Conservation (phyloP, 1,284 basidiomycete genomes). For the Trichosporon asahii region DNA sequence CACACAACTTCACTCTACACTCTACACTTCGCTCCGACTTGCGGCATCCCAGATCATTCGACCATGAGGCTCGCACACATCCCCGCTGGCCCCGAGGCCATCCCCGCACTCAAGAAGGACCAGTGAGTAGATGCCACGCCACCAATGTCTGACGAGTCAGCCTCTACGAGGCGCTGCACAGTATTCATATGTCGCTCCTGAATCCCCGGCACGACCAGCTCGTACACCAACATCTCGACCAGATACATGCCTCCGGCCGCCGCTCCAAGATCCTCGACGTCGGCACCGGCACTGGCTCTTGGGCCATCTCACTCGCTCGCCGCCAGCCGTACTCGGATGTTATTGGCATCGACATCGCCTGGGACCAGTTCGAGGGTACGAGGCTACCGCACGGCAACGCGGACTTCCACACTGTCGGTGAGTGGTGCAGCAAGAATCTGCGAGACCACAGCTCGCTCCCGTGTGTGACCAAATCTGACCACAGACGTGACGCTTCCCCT, state of each 20-base stretch:
- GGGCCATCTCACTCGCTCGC: slow-evolving; percentile 35
- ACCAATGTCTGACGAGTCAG: not conserved
- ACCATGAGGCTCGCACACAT: not conserved
- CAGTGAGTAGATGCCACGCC: not conserved
- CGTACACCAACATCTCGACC: slow-evolving; percentile 30
- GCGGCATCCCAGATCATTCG: not conserved
- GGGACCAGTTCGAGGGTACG: slow-evolving; percentile 26
- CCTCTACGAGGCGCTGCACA: slow-evolving; percentile 24
- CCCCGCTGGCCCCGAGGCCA: not conserved
- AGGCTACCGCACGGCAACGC: slow-evolving; percentile 36
- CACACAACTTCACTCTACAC: not conserved
- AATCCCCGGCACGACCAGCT: slow-evolving; percentile 32
- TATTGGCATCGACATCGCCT: slow-evolving; percentile 38
- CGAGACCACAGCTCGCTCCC: not conserved
- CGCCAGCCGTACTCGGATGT: slow-evolving; percentile 39
- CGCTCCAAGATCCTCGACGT: slow-evolving; percentile 41
- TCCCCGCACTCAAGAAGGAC: not conserved
- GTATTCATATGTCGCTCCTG: slow-evolving; percentile 29
- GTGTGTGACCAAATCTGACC: slow-evolving; percentile 1
- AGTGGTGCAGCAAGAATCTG: not conserved
- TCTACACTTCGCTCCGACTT: too few relatives aligned
- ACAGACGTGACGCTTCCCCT: slow-evolving; percentile 34
- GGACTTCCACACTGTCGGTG: slow-evolving; percentile 41
- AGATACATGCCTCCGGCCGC: slow-evolving; percentile 34
- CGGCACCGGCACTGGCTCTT: slow-evolving; percentile 35